Evolutionary conservation across 257 asterid genomes (phyloP).

Genomic region (Solanum phureja): DNA sequence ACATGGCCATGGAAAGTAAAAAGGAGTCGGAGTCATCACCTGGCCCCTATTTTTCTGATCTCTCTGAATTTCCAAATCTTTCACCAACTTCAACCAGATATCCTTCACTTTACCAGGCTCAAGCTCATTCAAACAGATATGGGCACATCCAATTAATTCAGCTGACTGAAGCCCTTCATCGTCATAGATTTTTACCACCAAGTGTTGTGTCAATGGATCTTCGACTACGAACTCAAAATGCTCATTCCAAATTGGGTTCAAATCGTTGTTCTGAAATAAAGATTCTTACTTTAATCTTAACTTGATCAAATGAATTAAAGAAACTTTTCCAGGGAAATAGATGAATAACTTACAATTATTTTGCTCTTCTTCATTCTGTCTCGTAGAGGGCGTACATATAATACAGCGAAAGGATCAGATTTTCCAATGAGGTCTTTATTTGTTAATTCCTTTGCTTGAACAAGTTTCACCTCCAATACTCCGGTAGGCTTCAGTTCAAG

Average conservation of each 20-base stretch:
- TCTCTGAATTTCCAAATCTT: conserved; percentile 70
- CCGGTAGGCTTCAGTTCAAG: conserved; percentile 72
- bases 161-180: conserved; percentile 90
- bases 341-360: conserved; percentile 41
- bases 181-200: conserved; percentile 68
- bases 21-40: conserved; percentile 15
- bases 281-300: not conserved
- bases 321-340: not conserved
- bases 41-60: conserved; percentile 81
- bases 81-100: conserved; percentile 77
- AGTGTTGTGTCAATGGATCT: conserved; percentile 64
- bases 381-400: conserved; percentile 72
- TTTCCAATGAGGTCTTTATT: conserved; percentile 83
- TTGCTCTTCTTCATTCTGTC: conserved; percentile 58
- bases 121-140: conserved; percentile 33
- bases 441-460: conserved; percentile 74
- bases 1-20: not conserved
- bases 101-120: conserved; percentile 85
- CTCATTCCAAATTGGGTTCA: conserved; percentile 88
- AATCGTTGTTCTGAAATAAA: conserved; percentile 43
- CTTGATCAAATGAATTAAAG: not conserved
- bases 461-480: conserved; percentile 81
- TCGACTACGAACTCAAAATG: conserved; percentile 82
- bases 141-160: conserved; percentile 77
- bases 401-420: conserved; percentile 83